Base-by-base conservation (phyloP, 192 early-diverging fungal species). In the Coemansia sp. region DNA sequence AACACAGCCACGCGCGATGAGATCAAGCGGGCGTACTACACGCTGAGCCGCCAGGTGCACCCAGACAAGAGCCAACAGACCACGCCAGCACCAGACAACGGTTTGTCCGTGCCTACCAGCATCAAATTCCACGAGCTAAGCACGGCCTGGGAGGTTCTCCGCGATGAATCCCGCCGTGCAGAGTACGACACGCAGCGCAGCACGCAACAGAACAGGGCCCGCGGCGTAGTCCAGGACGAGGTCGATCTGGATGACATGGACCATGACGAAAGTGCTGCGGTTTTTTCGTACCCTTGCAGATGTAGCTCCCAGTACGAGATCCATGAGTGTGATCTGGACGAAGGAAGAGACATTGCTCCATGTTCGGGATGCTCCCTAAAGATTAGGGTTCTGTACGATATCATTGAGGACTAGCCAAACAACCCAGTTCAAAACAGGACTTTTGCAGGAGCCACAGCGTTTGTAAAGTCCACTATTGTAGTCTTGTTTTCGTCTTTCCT, bases 161-260 rank as follows among this genome's bases (percentile, higher is more conserved):
- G 72, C 38, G 62, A 75, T 42, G 15, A 37, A 11, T 45, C 23
- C 23, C 57, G 50, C 42, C 78, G 78, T 19, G 50, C 29, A 54
- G 65, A 61, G 1, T 75, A 81, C 41, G 78, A 81, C 47, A 41
- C n/a, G 40, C 37, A 20, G 44, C 57, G 31, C 31, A 61, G 17
- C 13, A 41, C 61, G 0, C 29, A 27, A 17, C 57, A 62, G 29
- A 67, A 45, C 40, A 61, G 55, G 4, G 22, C 25, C 27, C 72
- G 68, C 13, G 87, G 84, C 14, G 83, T 85, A 3, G 85, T 92
- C 34, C 84, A 89, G 59, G 87, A 82, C 34, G 89, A 91, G 30
- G 78, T 93, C 23, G 90, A 92, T 70, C 60, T 93, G 57, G 91
- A 93, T 59, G 89, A 91, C 25, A 91, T 93, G 91, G 86, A 87